Conservation (phyloP, 495 filamentous ascomycete species). For the Neurospora cerealis region DNA sequence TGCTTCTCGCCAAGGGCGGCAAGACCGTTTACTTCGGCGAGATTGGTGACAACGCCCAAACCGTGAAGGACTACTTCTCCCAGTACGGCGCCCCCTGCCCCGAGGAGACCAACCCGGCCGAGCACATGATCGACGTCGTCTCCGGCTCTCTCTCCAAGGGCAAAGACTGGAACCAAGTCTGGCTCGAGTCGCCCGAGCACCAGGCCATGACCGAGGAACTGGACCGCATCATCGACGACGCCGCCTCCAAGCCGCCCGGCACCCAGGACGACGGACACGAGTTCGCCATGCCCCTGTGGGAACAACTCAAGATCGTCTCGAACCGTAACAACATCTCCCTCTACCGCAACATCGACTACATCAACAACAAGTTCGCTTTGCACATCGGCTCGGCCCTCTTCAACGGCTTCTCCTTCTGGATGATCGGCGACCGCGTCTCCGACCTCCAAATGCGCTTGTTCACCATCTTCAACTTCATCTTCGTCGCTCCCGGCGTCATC, state of each 20-base stretch:
- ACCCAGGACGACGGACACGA: slow-evolving; percentile 22
- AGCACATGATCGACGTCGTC: slow-evolving; percentile 84
- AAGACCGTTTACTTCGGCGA: slow-evolving; percentile 59
- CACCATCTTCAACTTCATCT: slow-evolving; percentile 56
- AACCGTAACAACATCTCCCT: slow-evolving; percentile 60
- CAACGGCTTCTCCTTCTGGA: slow-evolving; percentile 72
- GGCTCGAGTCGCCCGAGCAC: slow-evolving; percentile 61
- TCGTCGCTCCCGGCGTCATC: slow-evolving; percentile 37
- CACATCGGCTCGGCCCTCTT: slow-evolving; percentile 42
- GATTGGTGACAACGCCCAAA: slow-evolving; percentile 33
- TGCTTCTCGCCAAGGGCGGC: slow-evolving; percentile 58
- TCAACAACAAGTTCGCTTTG: slow-evolving; percentile 48
- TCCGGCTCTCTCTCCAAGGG: slow-evolving; percentile 45
- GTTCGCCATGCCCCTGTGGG: slow-evolving; percentile 17
- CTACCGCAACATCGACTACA: slow-evolving; percentile 63
- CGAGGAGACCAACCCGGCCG: slow-evolving; percentile 55
- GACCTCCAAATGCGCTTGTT: slow-evolving; percentile 70
- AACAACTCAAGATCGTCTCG: slow-evolving; percentile 36
- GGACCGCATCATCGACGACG: slow-evolving; percentile 39
- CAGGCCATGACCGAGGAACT: slow-evolving; percentile 52
- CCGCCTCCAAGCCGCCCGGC: slow-evolving; percentile 20
- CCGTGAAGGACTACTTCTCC: slow-evolving; percentile 37
- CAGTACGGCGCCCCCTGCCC: slow-evolving; percentile 61
- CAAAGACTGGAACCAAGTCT: slow-evolving; percentile 69
- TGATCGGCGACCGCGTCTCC: slow-evolving; percentile 49